phyloP scores from a whole-genome alignment of 768 basidiomycete genomes.

The Amanita fuliginea region DNA sequence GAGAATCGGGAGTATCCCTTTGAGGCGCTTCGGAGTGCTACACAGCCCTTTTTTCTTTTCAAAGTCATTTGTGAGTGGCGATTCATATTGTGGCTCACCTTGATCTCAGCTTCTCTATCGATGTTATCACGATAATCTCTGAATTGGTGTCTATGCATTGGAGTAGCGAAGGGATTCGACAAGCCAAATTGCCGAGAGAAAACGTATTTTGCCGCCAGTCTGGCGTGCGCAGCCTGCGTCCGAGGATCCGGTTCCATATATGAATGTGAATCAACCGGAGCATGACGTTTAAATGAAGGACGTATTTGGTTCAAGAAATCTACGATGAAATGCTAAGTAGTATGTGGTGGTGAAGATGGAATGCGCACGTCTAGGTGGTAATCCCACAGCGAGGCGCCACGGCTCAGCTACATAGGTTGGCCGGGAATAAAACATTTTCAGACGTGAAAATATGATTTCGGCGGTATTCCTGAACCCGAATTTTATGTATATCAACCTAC shows the following conservation, averaged over 20 bases:
- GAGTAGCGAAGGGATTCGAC: slow-evolving; percentile 40
- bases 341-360: background rate
- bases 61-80: background rate
- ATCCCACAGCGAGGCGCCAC: slow-evolving; percentile 43
- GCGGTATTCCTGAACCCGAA: slow-evolving; percentile 27
- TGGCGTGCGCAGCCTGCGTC: slow-evolving; percentile 35
- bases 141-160: slow-evolving; percentile 11
- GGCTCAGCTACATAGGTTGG: slow-evolving; percentile 42
- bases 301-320: slow-evolving; percentile 57
- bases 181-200: slow-evolving; percentile 77
- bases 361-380: slow-evolving; percentile 55
- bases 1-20: slow-evolving; percentile 36
- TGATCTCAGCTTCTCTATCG: slow-evolving; percentile 61
- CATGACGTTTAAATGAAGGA: slow-evolving; percentile 28
- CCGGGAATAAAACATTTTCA: slow-evolving; percentile 58
- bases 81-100: slow-evolving; percentile 26
- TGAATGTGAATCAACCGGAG: slow-evolving; percentile 14
- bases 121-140: slow-evolving; percentile 37
- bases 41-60: slow-evolving; percentile 28
- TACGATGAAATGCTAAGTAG: slow-evolving; percentile 15
- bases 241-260: slow-evolving; percentile 35
- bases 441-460: slow-evolving; percentile 41
- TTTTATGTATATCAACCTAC: background rate
- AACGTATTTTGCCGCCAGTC: slow-evolving; percentile 71
- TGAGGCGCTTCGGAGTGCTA: slow-evolving; percentile 71